Conservation (phyloP, 23 red algal genomes). For the Pyropia yezoensis region DNA sequence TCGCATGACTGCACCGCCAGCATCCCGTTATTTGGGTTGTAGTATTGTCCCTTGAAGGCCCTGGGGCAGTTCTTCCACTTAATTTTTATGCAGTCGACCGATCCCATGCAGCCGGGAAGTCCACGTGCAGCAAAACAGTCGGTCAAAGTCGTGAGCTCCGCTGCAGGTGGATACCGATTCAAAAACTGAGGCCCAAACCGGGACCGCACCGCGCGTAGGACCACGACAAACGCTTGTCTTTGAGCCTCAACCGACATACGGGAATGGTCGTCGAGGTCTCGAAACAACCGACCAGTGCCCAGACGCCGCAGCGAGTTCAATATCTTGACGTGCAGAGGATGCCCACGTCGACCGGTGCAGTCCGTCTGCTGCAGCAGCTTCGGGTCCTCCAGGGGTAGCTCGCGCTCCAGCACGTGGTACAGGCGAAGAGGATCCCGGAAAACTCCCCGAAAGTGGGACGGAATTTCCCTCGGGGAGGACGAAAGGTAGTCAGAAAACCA, state of each 20-base stretch:
- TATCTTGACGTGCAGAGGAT: too few species aligned
- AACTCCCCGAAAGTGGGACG: too few species aligned
- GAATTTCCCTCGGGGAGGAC: too few species aligned
- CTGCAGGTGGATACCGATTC: constrained; percentile 2
- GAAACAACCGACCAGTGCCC: constrained; percentile 4
- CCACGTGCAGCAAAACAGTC: not conserved
- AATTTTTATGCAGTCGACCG: constrained; percentile 11
- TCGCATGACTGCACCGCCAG: constrained; percentile 16
- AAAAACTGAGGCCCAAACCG: constrained; percentile 8
- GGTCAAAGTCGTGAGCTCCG: constrained; percentile 1
- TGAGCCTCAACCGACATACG: not conserved
- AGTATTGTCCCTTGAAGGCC: constrained; percentile 9
- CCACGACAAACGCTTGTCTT: constrained; percentile 1
- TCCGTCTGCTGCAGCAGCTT: too few species aligned
- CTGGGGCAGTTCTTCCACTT: constrained; percentile 20
- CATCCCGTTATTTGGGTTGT: constrained; percentile 13
- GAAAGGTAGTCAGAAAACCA: too few species aligned
- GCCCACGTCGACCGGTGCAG: too few species aligned
- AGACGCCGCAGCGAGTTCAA: constrained; percentile 10
- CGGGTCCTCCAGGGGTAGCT: too few species aligned
- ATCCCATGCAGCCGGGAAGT: constrained; percentile 15
- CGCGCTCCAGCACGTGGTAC: too few species aligned
- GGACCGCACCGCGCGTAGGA: too few species aligned
- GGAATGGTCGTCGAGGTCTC: not conserved
- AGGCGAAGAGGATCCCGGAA: too few species aligned